Base-by-base conservation (phyloP, 1,284 basidiomycete species). In the Sporisorium reilianum region DNA sequence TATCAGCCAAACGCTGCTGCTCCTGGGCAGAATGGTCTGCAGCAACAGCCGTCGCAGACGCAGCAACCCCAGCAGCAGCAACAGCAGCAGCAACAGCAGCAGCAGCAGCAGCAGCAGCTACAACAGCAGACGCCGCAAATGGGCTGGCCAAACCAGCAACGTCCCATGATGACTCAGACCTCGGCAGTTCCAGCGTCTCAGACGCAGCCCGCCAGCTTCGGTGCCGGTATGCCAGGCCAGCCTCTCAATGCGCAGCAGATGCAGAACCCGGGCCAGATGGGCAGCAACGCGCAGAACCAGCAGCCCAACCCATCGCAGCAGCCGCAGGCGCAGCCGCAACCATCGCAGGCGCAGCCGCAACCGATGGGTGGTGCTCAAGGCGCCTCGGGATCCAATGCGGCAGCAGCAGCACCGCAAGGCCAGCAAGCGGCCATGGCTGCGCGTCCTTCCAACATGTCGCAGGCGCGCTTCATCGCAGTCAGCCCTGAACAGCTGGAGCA, bases 401-500 rank as follows among this genome's bases (percentile, higher is more conserved):
- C 63, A 12, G 7, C 63, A 16, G 58, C 30, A 11, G 51, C 45
- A 28, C 59, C 58, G 25, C 59, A 58, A 36, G 63, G 48, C 5
- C 69, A 69, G 51, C 74, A 58, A 20, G 68, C 68, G 20, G 68
- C 72, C 26, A 60, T 68, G 54, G 62, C 64, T 7, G 55, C 34
- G 7, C 65, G 62, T 23, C 72, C 64, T 7, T 50, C 62, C 50
- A 75, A 72, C 52, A 64, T 76, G 62, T 64, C 70, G 34, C 71
- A 75, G 46, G 72, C 69, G n/a, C 62, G 64, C 25, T 69, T 68
- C 62, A 78, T 71, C 34, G 64, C 77, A 2, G 74, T 82, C 7
- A 74, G 66, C 14, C 65, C 78, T 23, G 72, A 81, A 40, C 77
- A 79, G 77, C 64, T 83, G 3, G 77, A 79, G 44, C 73, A 83